Evolutionary conservation across 2,329 filamentous ascomycete genomes (phyloP), one percentile per base, ranked within the genome.

Genomic region (Lizonia empirigonia): DNA sequence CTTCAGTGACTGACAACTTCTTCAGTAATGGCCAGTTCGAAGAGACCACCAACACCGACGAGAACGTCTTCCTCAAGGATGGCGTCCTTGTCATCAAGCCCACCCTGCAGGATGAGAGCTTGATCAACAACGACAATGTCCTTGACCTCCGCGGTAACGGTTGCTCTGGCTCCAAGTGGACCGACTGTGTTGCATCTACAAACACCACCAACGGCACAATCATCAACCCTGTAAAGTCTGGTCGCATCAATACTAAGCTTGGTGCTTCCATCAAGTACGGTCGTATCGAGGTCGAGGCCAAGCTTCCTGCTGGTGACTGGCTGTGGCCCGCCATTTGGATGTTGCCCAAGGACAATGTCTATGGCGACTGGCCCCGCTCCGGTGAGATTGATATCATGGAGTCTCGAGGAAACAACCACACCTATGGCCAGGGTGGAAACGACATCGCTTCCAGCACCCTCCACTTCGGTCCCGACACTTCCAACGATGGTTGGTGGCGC

Each of bases 241-340:
- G 85, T 6, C 87, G 90, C 54, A 85, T 95, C 75, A 88, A 86
- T 75, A 92, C 88, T 49, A 87, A 83, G 67, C 82, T 82, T 34
- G 84, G 86, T 13, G 85, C 85, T 6, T 81, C 76, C 13, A 89
- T 95, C 77, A 90, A 85, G 73, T 95, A 89, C 68, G 90, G 90
- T 38, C 87, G 89, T 34, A 82, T 95, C 44, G 89, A 95, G 69
- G 89, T 95, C 5, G 85, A 82, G 1, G 90, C 90, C 20, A 87
- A 87, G 73, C 76, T 94, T 22, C 89, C 90, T 4, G 73, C 78
- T 38, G 90, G 90, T 45, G 90, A 94, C 75, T 94, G 90, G 90
- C 80, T 95, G 9, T 94, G 90, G 90, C 90, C 90, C 2, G 89
- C 89, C n/a, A 93, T 95, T 65, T 92, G 89, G 88, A 89, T 95